Base-by-base conservation (phyloP, 1,284 basidiomycete species). In the Schizophyllum amplum region DNA sequence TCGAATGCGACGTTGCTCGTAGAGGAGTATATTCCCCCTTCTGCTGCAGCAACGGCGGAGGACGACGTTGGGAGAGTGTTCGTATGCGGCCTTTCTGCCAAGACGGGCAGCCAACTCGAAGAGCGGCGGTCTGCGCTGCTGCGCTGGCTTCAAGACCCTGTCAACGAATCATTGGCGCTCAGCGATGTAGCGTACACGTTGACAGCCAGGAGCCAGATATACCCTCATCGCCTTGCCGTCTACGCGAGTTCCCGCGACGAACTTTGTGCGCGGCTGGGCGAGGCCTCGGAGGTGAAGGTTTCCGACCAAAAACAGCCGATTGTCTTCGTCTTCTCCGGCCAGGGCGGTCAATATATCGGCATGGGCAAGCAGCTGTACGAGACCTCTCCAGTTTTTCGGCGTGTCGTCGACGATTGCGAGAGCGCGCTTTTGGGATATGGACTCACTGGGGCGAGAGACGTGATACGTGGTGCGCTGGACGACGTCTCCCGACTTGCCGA, bases 281-380 rank as follows among this genome's bases (percentile, higher is more conserved):
- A 5, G 13, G 23, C 54, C 6, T 11, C 15, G 15, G 5, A 5
- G 23, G 20, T 11, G 21, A 4, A 11, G 3, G 48, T 50, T 20
- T 3, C 17, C 33, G 33, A 42, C 17, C 13, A 9, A 17, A 42
- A 42, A 17, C 13, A 42, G 33, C 13, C 71, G 4, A 72, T 78
- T 1, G 73, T 81, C 1, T 87, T 88, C 60, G 80, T 87, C 5
- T 88, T 87, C 67, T 84, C 86, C 17, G 87, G 86, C 4, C 85
- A 87, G 66, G 86, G 86, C 47, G 73, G 78, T 33, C 84, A 86
- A 60, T 83, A 84, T 67, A 60, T 73, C n/a, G 78, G 81, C 4
- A 87, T 88, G 85, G 85, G 84, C 1, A 60, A 68, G 13, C 67
- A 68, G 0, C 72, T 89, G 9, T 89, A 88, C 59, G 63, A 63